These are phyloP conservation scores for Elsinoe perseae DNA, from an alignment of 2,329 filamentous ascomycete species.

Conservation along the genomic window DNA sequence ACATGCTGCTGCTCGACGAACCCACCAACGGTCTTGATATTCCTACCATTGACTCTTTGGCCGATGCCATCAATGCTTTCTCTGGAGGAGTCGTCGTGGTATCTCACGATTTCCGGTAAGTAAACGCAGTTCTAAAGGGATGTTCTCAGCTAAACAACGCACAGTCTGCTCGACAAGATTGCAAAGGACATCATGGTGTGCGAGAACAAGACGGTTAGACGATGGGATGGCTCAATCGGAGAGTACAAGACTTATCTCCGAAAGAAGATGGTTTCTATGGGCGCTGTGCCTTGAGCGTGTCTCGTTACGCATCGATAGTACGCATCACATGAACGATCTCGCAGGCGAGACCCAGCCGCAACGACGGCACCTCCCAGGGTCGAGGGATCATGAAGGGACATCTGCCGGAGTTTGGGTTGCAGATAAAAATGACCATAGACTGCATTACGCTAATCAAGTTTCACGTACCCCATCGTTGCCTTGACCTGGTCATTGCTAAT, in stretches of 20 bases:
- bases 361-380: slow-evolving; percentile 6
- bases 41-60: slow-evolving; percentile 93
- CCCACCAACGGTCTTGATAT: slow-evolving; percentile 99
- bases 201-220: slow-evolving; percentile 88
- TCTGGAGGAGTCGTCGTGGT: slow-evolving; percentile 96
- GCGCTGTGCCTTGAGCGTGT: slow-evolving; percentile 61
- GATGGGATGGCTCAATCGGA: slow-evolving; percentile 83
- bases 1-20: slow-evolving; percentile 97
- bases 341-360: slow-evolving; percentile 11
- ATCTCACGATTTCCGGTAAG: slow-evolving; percentile 96
- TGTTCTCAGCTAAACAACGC: slow-evolving; percentile 29
- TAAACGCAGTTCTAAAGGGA: background rate
- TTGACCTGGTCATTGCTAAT: background rate
- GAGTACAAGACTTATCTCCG: slow-evolving; percentile 97
- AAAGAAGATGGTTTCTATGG: slow-evolving; percentile 93
- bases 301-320: background rate
- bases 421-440: slow-evolving; percentile 13
- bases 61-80: slow-evolving; percentile 94
- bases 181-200: slow-evolving; percentile 99
- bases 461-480: background rate
- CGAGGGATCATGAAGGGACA: slow-evolving; percentile 9
- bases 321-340: slow-evolving; percentile 10
- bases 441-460: slow-evolving; percentile 14
- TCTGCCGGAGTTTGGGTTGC: slow-evolving; percentile 8
- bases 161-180: slow-evolving; percentile 93